Evolutionary conservation across 2,329 filamentous ascomycete species (phyloP).

Genomic region (Colletotrichum eremochloae): DNA sequence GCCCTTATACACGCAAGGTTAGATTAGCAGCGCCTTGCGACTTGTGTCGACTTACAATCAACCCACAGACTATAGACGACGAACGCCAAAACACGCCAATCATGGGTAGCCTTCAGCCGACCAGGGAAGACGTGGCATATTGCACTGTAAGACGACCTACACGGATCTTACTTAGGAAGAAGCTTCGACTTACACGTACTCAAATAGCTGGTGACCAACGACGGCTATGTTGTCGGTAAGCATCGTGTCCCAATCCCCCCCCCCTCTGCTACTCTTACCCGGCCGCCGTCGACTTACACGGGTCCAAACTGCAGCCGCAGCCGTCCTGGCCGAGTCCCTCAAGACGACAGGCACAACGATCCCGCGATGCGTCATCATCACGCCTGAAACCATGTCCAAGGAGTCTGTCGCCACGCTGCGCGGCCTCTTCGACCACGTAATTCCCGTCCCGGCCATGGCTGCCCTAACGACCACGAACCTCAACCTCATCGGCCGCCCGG

Average conservation of each 20-base stretch:
- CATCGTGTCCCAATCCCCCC: background rate
- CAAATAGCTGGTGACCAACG: conserved; percentile 42
- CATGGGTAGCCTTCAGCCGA: conserved; percentile 29
- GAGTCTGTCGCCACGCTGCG: conserved; percentile 21
- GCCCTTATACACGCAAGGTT: no score
- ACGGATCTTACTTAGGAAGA: background rate
- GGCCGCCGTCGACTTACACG: conserved; percentile 4
- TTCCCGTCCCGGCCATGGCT: conserved; percentile 38
- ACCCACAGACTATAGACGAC: background rate
- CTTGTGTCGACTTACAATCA: background rate
- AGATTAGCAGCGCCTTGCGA: fast-evolving
- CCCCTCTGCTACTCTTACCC: background rate
- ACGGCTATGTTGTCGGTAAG: conserved; percentile 42
- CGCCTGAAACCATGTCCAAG: conserved; percentile 33
- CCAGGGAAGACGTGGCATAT: conserved; percentile 17
- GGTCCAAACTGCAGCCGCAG: conserved; percentile 15
- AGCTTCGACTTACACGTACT: background rate
- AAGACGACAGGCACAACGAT: conserved; percentile 33
- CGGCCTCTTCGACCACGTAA: conserved; percentile 32
- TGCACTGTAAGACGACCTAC: conserved; percentile 21
- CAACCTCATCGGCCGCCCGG: conserved; percentile 75
- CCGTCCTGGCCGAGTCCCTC: conserved; percentile 43
- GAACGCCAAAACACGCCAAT: background rate
- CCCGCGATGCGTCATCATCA: conserved; percentile 39
- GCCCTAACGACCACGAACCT: conserved; percentile 61